phyloP scores from a whole-genome alignment of 164 flowering plant genomes.

The Akebia trifoliata region DNA sequence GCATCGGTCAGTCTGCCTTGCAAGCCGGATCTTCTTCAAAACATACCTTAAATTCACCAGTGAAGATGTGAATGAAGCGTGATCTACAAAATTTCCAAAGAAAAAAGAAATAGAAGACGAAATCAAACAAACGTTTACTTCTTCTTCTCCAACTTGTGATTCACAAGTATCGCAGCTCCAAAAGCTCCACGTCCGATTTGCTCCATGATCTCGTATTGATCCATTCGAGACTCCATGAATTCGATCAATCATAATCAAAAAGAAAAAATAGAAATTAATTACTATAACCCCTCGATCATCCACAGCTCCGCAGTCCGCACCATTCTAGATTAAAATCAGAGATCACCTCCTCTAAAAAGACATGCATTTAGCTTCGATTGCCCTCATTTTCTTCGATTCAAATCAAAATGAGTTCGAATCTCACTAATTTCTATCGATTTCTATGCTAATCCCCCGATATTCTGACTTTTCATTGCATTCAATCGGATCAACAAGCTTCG shows the following conservation, averaged over 20 bases:
- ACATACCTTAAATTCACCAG: slow-evolving; percentile 58
- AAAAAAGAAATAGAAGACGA: background rate
- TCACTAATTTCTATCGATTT: background rate
- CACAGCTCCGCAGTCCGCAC: slow-evolving; percentile 4
- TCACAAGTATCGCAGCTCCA: slow-evolving; percentile 94
- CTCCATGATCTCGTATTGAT: slow-evolving; percentile 98
- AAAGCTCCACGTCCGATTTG: slow-evolving; percentile 99
- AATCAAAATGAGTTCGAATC: background rate
- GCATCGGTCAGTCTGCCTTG: slow-evolving; percentile 93
- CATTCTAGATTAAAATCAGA: background rate
- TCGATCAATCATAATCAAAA: background rate
- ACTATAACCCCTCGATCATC: slow-evolving; percentile 4
- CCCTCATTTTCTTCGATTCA: background rate
- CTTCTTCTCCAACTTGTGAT: slow-evolving; percentile 82
- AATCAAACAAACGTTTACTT: slow-evolving; percentile 57
- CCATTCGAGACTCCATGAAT: slow-evolving; percentile 86
- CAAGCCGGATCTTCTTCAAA: slow-evolving; percentile 91
- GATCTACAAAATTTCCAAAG: slow-evolving; percentile 3
- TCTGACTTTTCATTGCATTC: slow-evolving; percentile 6
- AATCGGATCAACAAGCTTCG: slow-evolving; percentile 4
- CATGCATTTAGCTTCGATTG: slow-evolving; percentile 1
- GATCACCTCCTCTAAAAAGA: background rate
- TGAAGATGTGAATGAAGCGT: slow-evolving; percentile 2
- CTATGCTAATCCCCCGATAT: background rate
- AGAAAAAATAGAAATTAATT: background rate